Evolutionary conservation across 192 early-diverging fungal species (phyloP).

Genomic region (Phlyctochytrium planicorne): DNA sequence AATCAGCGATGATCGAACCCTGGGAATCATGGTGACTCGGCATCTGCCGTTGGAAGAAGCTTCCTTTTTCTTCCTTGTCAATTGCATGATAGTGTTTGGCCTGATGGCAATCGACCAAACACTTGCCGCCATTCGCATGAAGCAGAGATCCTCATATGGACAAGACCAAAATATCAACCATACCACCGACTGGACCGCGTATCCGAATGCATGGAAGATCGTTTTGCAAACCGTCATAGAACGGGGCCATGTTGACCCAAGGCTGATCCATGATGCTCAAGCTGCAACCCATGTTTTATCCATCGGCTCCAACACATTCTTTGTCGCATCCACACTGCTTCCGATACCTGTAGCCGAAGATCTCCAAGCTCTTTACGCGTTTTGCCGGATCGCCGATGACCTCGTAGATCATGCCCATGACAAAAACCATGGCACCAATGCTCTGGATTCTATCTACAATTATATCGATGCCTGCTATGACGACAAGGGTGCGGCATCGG

Average conservation of each 20-base stretch:
- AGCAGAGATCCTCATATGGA: too few species aligned
- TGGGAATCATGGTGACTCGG: conserved; percentile 33
- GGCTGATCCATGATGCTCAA: neutral
- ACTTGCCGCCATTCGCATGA: conserved; percentile 20
- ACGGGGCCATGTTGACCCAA: neutral
- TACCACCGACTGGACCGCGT: neutral
- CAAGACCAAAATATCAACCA: neutral
- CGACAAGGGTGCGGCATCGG: too few species aligned
- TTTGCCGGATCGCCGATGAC: conserved; percentile 39
- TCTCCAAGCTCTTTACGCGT: conserved; percentile 32
- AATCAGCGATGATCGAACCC: conserved; percentile 39
- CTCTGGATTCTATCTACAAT: neutral
- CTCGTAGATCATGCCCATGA: conserved; percentile 19
- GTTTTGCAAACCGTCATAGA: neutral
- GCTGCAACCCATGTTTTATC: conserved; percentile 10
- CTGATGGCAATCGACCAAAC: conserved; percentile 31
- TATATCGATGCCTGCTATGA: neutral
- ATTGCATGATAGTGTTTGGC: conserved; percentile 40
- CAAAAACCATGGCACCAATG: neutral
- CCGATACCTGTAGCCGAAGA: conserved; percentile 26
- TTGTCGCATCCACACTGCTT: conserved; percentile 23
- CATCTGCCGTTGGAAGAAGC: conserved; percentile 54
- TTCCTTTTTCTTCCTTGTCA: conserved; percentile 51
- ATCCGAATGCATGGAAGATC: neutral
- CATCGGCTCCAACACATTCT: conserved; percentile 28